These are phyloP conservation scores for Stentor roeselii DNA, from an alignment of 73 alveolate species.

Conservation along the genomic window DNA sequence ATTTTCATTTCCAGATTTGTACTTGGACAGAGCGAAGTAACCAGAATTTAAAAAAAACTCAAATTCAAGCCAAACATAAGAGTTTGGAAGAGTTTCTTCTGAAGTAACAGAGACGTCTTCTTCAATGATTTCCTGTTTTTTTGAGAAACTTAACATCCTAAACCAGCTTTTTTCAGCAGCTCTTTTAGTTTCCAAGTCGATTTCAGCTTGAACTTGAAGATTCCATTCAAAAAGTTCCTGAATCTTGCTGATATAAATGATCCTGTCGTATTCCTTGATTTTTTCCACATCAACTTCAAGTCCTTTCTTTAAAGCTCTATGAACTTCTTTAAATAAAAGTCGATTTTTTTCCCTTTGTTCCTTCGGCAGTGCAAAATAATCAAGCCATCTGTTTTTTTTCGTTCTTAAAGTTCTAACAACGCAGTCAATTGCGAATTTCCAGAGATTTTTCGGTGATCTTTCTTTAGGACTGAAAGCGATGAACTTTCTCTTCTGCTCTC, in stretches of 20 bases:
- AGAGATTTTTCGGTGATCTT: neutral
- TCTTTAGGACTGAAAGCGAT: conserved; percentile 1
- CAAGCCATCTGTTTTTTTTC: neutral
- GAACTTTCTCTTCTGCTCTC: conserved; percentile 14
- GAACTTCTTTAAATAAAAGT: neutral
- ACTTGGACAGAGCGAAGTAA: neutral
- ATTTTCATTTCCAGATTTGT: neutral
- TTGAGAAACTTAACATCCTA: neutral
- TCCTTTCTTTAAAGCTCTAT: neutral
- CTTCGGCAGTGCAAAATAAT: neutral
- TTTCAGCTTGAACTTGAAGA: conserved; percentile 10
- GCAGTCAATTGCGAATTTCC: conserved; percentile 3
- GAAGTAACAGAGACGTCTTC: neutral
- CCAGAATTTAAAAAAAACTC: neutral
- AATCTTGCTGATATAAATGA: neutral
- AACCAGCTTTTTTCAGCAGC: neutral
- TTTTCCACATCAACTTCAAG: neutral
- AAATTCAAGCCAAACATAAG: conserved; percentile 19
- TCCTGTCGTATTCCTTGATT: neutral
- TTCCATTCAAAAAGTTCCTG: conserved; percentile 12
- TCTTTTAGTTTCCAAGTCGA: neutral
- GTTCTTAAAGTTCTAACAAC: neutral
- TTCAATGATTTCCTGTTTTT: neutral
- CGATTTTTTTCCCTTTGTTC: neutral
- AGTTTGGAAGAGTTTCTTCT: neutral